Conservation (phyloP, 2,329 filamentous ascomycete species). For the Berkeleyomyces rouxiae region DNA sequence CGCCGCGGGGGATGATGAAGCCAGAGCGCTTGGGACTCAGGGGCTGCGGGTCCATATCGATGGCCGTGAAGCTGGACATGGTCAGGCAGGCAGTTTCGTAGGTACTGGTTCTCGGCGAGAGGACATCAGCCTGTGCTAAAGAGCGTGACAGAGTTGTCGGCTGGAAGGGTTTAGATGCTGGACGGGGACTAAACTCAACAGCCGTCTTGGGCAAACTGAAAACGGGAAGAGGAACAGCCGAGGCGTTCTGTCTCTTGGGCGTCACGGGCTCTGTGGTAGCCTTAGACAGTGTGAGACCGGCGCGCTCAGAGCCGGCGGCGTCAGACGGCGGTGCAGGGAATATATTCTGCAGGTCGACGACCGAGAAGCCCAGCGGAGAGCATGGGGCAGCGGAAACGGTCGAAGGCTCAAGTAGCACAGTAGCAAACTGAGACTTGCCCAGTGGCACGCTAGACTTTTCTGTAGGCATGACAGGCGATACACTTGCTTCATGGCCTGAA, state of each 20-base stretch:
- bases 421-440: neutral
- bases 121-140: neutral
- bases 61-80: slow-evolving; percentile 8
- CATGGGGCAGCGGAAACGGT: slow-evolving; percentile 1
- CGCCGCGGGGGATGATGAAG: slow-evolving; percentile 38
- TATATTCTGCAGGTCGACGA: slow-evolving; percentile 10
- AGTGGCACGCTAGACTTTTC: neutral
- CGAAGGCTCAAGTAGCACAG: slow-evolving; percentile 3
- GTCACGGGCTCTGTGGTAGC: slow-evolving; percentile 2
- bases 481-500: slow-evolving; percentile 6
- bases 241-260: neutral
- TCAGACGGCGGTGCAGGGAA: slow-evolving; percentile 9
- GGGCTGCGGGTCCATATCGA: slow-evolving; percentile 11
- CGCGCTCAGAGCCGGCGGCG: neutral
- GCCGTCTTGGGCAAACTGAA: slow-evolving; percentile 4
- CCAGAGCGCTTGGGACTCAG: slow-evolving; percentile 35
- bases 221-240: neutral
- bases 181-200: slow-evolving; percentile 2
- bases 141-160: neutral
- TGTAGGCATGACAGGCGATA: neutral
- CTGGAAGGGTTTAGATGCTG: neutral
- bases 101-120: slow-evolving; percentile 4
- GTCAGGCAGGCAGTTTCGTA: slow-evolving; percentile 1
- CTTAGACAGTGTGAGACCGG: neutral
- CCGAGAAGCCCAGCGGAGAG: slow-evolving; percentile 10